phyloP scores from a whole-genome alignment of 345 rosid species.

The Cardamine chenopodiifolia region DNA sequence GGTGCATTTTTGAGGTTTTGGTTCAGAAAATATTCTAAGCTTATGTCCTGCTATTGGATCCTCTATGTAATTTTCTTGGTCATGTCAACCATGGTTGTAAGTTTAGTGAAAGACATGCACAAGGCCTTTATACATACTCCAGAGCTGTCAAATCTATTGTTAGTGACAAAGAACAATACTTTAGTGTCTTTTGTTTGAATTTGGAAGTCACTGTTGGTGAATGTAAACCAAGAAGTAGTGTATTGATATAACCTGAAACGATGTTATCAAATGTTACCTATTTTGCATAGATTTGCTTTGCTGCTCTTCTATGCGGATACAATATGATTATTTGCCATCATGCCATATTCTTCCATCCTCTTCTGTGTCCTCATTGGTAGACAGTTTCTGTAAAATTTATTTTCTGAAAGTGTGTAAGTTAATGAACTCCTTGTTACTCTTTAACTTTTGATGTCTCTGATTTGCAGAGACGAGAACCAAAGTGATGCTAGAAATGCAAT shows the following conservation, averaged over 20 bases:
- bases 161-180: neutral
- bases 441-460: neutral
- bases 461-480: neutral
- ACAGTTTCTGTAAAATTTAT: neutral
- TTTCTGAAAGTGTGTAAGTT: neutral
- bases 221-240: neutral
- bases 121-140: slow-evolving; percentile 13
- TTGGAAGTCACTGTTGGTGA: neutral
- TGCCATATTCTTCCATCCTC: neutral
- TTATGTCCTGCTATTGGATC: slow-evolving; percentile 24
- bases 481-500: neutral
- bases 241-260: neutral
- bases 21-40: slow-evolving; percentile 2
- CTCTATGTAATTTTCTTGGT: slow-evolving; percentile 20
- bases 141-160: neutral
- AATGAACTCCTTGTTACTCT: neutral
- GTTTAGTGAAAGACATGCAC: slow-evolving; percentile 17
- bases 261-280: slow-evolving; percentile 2
- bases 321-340: neutral
- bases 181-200: neutral
- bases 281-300: slow-evolving; percentile 9
- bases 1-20: neutral
- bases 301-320: neutral
- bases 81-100: slow-evolving; percentile 10
- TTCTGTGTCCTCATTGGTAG: neutral